A percentile compares a stretch with the other conserved stretches of the same genome.
Evolutionary conservation across 2,329 filamentous ascomycete species (phyloP).

Genomic region (Penicillium sp.): DNA sequence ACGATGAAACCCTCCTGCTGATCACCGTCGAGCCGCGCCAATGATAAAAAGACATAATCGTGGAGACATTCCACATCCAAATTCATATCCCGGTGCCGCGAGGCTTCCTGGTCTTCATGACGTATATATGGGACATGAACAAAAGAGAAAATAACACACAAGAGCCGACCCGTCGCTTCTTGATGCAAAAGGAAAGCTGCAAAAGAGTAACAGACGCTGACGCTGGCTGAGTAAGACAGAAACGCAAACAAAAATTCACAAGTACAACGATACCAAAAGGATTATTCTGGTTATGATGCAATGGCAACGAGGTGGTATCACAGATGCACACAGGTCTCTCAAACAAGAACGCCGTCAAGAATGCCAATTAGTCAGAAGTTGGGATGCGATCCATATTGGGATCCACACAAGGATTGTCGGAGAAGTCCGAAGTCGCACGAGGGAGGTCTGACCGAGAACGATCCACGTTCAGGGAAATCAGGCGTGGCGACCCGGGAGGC

Average conservation of each 20-base stretch:
- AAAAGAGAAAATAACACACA: constrained; percentile 38
- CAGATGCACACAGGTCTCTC: constrained; percentile 46
- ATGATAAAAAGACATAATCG: constrained; percentile 31
- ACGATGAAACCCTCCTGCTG: constrained; percentile 5
- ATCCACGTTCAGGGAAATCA: constrained; percentile 17
- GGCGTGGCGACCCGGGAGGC: constrained; percentile 4
- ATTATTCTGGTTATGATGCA: constrained; percentile 35
- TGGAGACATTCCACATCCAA: constrained; percentile 42
- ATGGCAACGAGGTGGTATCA: constrained; percentile 42
- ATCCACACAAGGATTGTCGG: neutral
- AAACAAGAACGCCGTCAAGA: constrained; percentile 54
- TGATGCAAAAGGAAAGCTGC: constrained; percentile 42
- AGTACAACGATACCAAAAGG: constrained; percentile 36
- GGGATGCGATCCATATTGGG: constrained; percentile 26
- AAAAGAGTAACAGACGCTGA: constrained; percentile 40
- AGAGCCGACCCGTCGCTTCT: constrained; percentile 50
- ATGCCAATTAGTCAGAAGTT: constrained; percentile 51
- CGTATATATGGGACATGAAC: constrained; percentile 45
- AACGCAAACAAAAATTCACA: constrained; percentile 41
- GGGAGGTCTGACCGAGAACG: constrained; percentile 8
- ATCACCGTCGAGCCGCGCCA: constrained; percentile 24
- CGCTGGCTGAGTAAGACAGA: constrained; percentile 49
- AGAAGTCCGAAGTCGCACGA: constrained; percentile 42
- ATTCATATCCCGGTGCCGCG: constrained; percentile 48
- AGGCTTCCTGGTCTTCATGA: constrained; percentile 52